Evolutionary conservation across 1,139 yeast species (phyloP), one percentile per base, ranked within the genome.

Genomic region (Debaryomyces robertsiae): DNA sequence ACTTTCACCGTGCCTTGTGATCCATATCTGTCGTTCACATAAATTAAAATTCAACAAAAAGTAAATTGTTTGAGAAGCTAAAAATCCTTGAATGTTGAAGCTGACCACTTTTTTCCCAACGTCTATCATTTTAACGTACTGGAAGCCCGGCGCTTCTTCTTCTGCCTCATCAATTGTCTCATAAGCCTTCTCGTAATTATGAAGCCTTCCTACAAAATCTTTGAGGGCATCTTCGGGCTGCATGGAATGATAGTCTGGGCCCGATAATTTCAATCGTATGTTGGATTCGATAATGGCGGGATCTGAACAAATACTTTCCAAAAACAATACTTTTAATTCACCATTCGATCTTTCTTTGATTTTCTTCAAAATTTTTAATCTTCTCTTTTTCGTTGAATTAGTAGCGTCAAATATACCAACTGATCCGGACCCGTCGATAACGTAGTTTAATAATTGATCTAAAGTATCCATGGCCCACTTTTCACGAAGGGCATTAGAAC

Each of bases 391-490:
- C 1, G 97, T 93, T 2, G 96, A 86, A 60, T 93, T 93, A 4
- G 96, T 90, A 1, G 98, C 98, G 64, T 93, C 98, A 55, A 93
- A 84, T 11, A 93, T 89, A 2, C 97, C 98, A 10, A 91, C 97
- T 3, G 91, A 83, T 2, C 98, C 98, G 24, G 82, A 79, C 0
- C 91, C 95, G 19, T 78, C 75, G 40, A 89, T 63, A 4, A 93
- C 78, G 61, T 87, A 91, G 53, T 89, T 94, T 29, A 93, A 70
- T 46, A 93, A 65, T 55, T 85, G 87, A 46, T 89, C 95, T 44
- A 93, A 69, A 0, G 98, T 93, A 50, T 91, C 96, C 82, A 86
- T 83, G 0, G 98, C 98, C 97, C 98, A 91, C 60, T 84, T 80
- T 53, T 93, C 98, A 46, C 98, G 76, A 38, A 90, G 69, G 22